Base-by-base conservation (phyloP, 2,329 filamentous ascomycete species). In the Ambrosiella cleistominuta region DNA sequence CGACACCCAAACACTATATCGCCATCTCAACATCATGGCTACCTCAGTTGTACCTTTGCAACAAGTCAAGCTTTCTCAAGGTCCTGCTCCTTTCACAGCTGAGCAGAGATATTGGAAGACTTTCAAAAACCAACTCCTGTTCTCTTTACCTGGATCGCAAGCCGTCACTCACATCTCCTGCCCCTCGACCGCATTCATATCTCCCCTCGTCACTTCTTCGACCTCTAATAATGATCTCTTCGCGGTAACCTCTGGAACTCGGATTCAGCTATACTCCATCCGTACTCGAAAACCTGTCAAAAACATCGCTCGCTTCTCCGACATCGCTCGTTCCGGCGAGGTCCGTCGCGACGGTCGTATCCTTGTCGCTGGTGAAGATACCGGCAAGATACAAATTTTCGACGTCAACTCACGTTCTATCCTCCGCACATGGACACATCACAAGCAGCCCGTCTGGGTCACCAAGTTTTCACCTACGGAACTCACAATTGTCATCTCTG, bases 31-130 rank as follows among this genome's bases (percentile, higher is more conserved):
- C 38, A 40, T 55, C 37, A 95, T 95, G 89, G 89, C 90, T 65
- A 86, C 89, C 66, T 83, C 88, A 73, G 86, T 95, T 66, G 80
- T 82, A 70, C 85, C 86, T 61, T 74, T 95, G 64, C 82, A 83
- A 69, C 84, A 84, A 69, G 74, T 94, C 67, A 94, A 88, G 76
- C 79, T 94, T 67, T 83, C 91, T 59, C 79, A 86, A 62, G 87
- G 88, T 55, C 89, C 89, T 59, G 83, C 85, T 45, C 85, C 88
- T 57, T 73, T 91, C 53, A 95, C 91, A 5, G 84, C 90, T 38
- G 93, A 98, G 74, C 90, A 97, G 72, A 80, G 84, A 63, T 97
- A 97, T 76, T 98, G 94, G 94, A 86, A 85, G 68, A 85, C 86
- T 11, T 98, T 98, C 75, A 89, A 88, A 72, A 93, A 90, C 64